Evolutionary conservation across 495 filamentous ascomycete genomes (phyloP).

Genomic region (Aspergillus nidulans): DNA sequence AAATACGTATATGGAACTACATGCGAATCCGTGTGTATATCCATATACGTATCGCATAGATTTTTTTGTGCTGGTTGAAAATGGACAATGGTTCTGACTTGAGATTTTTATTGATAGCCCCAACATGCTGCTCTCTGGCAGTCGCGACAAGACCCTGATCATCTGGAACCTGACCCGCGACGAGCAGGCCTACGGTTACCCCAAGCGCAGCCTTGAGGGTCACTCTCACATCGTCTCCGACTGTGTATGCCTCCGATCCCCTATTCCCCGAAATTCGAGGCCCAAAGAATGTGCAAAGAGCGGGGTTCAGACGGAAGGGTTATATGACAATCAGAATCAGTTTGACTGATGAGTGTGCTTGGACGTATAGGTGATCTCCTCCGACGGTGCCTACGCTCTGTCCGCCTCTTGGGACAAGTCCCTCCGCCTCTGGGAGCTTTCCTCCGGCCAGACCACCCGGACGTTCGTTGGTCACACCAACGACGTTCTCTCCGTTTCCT

Average conservation of each 20-base stretch:
- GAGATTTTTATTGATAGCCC: slow-evolving; percentile 57
- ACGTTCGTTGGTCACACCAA: slow-evolving; percentile 99
- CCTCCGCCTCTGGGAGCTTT: slow-evolving; percentile 98
- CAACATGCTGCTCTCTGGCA: slow-evolving; percentile 98
- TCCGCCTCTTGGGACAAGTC: slow-evolving; percentile 99
- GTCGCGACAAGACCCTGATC: slow-evolving; percentile 97
- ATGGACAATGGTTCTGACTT: slow-evolving; percentile 32
- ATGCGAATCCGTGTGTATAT: slow-evolving; percentile 5
- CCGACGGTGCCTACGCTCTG: slow-evolving; percentile 98
- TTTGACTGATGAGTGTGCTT: slow-evolving; percentile 30
- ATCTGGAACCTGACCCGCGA: slow-evolving; percentile 99
- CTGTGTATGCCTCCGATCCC: slow-evolving; percentile 69
- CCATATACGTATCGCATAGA: slow-evolving; percentile 10
- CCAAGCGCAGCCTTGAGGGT: slow-evolving; percentile 95
- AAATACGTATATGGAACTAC: slow-evolving; percentile 3
- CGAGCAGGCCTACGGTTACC: slow-evolving; percentile 94
- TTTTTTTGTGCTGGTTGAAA: slow-evolving; percentile 20
- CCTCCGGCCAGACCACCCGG: slow-evolving; percentile 91
- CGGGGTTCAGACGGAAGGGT: slow-evolving; percentile 6
- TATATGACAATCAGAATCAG: slow-evolving; percentile 11
- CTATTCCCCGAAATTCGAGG: slow-evolving; percentile 8
- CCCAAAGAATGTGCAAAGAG: not conserved
- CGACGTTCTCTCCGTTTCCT: slow-evolving; percentile 99
- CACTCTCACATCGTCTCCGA: slow-evolving; percentile 99
- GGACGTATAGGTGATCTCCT: slow-evolving; percentile 86